These are phyloP conservation scores for Irpex rosettiformis DNA, from an alignment of 1,284 basidiomycete genomes.

Conservation along the genomic window DNA sequence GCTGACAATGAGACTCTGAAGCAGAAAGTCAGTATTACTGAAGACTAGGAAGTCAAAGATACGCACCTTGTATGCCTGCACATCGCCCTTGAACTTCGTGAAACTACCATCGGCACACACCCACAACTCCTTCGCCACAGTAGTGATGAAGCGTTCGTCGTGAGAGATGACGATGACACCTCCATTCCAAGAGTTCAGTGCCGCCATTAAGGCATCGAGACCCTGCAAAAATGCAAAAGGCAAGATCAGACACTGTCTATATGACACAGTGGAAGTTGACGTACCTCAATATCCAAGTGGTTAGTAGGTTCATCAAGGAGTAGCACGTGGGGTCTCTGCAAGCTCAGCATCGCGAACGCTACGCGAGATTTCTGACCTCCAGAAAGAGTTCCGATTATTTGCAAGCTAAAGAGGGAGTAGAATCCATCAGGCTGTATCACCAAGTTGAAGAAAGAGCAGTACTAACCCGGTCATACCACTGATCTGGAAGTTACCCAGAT, in stretches of 20 bases:
- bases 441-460: too few relatives aligned
- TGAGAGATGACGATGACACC: constrained; percentile 93
- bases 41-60: constrained; percentile 19
- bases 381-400: constrained; percentile 80
- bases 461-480: constrained; percentile 96
- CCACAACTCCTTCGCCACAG: constrained; percentile 80
- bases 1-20: constrained; percentile 74
- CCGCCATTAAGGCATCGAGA: constrained; percentile 92
- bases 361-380: constrained; percentile 98
- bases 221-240: constrained; percentile 43
- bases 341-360: constrained; percentile 89
- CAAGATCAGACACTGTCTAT: not conserved
- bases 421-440: too few relatives aligned
- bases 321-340: constrained; percentile 86
- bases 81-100: constrained; percentile 85
- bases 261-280: constrained; percentile 8
- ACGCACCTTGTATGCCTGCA: constrained; percentile 84
- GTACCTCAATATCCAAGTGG: constrained; percentile 91
- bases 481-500: constrained; percentile 98
- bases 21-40: constrained; percentile 11
- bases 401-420: constrained; percentile 48
- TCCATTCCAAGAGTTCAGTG: constrained; percentile 90
- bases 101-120: constrained; percentile 88
- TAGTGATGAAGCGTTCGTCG: constrained; percentile 91
- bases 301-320: constrained; percentile 97